A percentile compares a stretch with the other conserved stretches of the same genome.
Conservation (phyloP, 208 protist species). For the Phytomonas francai region DNA sequence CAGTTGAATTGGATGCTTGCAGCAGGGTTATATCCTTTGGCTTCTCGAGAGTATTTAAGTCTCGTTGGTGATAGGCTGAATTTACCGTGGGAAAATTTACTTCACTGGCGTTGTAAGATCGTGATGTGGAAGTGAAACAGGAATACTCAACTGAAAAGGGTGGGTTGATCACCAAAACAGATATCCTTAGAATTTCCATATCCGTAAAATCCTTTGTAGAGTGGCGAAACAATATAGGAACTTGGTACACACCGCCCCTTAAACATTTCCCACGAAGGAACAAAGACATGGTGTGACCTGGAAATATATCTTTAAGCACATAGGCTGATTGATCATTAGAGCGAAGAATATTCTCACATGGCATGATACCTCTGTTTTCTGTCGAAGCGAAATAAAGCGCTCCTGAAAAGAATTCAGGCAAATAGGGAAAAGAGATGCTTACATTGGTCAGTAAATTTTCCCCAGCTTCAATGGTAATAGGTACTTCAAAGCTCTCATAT, state of each 20-base stretch:
- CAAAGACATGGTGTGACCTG: constrained; percentile 13
- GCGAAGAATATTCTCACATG: constrained; percentile 12
- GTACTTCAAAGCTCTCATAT: background rate
- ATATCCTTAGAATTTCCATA: constrained; percentile 15
- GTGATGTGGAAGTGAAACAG: constrained; percentile 14
- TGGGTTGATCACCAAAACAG: constrained; percentile 22
- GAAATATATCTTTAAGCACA: constrained; percentile 13
- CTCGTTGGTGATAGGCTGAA: constrained; percentile 19
- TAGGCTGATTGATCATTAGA: constrained; percentile 11
- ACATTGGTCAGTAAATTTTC: background rate
- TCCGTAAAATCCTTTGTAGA: constrained; percentile 16
- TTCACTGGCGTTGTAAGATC: constrained; percentile 5
- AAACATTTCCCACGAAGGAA: constrained; percentile 20
- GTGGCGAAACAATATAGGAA: constrained; percentile 25
- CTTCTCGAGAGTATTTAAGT: constrained; percentile 29
- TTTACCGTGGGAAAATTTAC: constrained; percentile 18
- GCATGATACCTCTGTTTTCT: constrained; percentile 18
- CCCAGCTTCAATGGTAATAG: background rate
- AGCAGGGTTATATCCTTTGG: constrained; percentile 3
- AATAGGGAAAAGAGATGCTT: background rate
- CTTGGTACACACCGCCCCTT: constrained; percentile 23
- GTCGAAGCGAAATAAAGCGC: constrained; percentile 27
- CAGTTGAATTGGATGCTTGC: constrained; percentile 16
- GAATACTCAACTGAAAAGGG: constrained; percentile 27
- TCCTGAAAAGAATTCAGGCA: constrained; percentile 7